Percentiles rank a stretch among this genome's conserved stretches.
Conservation (phyloP, 2,329 filamentous ascomycete genomes). For the Penicillium sp. region DNA sequence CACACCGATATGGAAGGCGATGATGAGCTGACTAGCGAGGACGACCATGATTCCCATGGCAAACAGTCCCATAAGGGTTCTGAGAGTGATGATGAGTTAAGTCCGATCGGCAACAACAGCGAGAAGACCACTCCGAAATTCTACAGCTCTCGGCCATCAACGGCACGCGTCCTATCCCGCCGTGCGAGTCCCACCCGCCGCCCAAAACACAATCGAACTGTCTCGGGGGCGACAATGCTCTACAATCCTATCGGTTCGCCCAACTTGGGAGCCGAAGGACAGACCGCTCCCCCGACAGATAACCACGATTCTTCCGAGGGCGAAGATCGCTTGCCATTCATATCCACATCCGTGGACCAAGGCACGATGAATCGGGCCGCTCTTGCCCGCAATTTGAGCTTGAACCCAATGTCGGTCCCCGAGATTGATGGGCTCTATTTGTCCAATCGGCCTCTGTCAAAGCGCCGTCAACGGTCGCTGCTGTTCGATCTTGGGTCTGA, state of each 20-base stretch:
- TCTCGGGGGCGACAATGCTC: slow-evolving; percentile 81
- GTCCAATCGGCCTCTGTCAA: slow-evolving; percentile 43
- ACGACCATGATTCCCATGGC: slow-evolving; percentile 62
- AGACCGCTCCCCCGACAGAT: slow-evolving; percentile 26
- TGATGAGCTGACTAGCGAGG: slow-evolving; percentile 83
- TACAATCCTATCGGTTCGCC: slow-evolving; percentile 67
- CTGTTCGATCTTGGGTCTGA: slow-evolving; percentile 77
- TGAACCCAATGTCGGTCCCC: slow-evolving; percentile 60
- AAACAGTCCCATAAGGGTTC: slow-evolving; percentile 29
- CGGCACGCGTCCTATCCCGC: slow-evolving; percentile 46
- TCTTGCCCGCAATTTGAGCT: slow-evolving; percentile 59
- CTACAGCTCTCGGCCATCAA: slow-evolving; percentile 46
- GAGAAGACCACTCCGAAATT: slow-evolving; percentile 39
- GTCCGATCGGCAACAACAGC: slow-evolving; percentile 22
- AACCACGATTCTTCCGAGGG: slow-evolving; percentile 38
- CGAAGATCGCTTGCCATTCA: slow-evolving; percentile 43
- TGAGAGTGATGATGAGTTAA: slow-evolving; percentile 17
- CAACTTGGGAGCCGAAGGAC: slow-evolving; percentile 42
- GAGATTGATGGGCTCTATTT: slow-evolving; percentile 60
- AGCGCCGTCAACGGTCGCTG: slow-evolving; percentile 62
- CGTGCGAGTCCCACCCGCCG: slow-evolving; percentile 41
- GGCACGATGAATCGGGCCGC: slow-evolving; percentile 51
- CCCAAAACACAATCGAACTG: slow-evolving; percentile 67
- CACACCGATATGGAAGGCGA: slow-evolving; percentile 86
- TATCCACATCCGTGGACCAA: slow-evolving; percentile 39